Evolutionary conservation across 176 grass and related monocot species (phyloP), one percentile per base, ranked within the genome.

Genomic region (Zea luxurians): DNA sequence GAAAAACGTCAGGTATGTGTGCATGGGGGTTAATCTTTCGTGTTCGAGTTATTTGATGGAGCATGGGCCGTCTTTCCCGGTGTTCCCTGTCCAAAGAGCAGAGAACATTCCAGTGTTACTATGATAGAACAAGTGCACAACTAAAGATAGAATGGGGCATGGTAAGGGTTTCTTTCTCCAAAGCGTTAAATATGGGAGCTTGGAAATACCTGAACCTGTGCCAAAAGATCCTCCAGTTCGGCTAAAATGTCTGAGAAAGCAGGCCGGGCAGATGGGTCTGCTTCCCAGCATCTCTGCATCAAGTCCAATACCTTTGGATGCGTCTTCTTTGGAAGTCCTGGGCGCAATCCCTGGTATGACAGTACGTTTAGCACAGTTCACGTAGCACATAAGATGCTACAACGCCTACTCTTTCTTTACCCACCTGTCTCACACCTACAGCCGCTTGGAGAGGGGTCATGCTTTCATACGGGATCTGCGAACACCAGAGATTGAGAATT

Each of bases 401-500:
- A 27, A 27, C 27, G 27, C 27, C 27, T 27, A 27, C 27, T 38
- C 7, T 53, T 35, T 21, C 53, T 49, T 16, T 75, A 75, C 81
- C 59, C 58, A 88, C 96, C 88, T 99, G 92, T 77, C 92, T 93
- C 69, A 99, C 96, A 78, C 88, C 92, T 79, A 95, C 66, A 69
- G 96, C 96, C 27, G 96, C 96, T 91, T 99, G 96, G 76, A 99
- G 88, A 10, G 96, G 92, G 70, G 96, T 99, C 96, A 99, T 93
- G 76, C 81, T 87, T 85, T 93, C 90, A 73, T 95, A 99, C 45
- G 96, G 96, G 61, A 93, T 91, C 96, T 76, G 44, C 3, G 61
- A 83, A 61, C 18, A 50, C 41, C 63, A 67, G 68, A 77, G 67
- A 75, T 20, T 3, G 58, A 27, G 84, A 17, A 85, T 80, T 66